Evolutionary conservation across 768 basidiomycete genomes (phyloP).

Genomic region (Trametes maxima): DNA sequence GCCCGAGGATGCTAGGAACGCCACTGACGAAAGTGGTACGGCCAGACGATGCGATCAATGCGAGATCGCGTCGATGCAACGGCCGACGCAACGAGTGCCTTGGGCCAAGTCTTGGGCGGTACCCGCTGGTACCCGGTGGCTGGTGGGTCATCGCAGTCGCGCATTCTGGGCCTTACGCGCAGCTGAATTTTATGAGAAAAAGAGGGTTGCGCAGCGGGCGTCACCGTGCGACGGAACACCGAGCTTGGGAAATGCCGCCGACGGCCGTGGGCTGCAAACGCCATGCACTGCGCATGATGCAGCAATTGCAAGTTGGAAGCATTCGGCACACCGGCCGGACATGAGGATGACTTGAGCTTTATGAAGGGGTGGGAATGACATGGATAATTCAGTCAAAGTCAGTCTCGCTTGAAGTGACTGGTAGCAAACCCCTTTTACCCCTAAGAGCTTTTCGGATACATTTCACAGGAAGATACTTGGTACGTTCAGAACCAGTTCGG

Average conservation of each 20-base stretch:
- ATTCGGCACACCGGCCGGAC: neutral
- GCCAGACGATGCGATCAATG: neutral
- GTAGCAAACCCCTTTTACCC: too few species aligned
- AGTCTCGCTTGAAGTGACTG: too few species aligned
- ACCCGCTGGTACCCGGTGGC: too few species aligned
- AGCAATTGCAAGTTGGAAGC: neutral
- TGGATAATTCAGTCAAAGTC: too few species aligned
- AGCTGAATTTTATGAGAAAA: neutral
- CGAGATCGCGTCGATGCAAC: neutral
- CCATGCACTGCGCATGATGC: neutral
- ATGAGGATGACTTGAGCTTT: neutral
- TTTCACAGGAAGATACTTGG: too few species aligned
- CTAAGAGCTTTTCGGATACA: too few species aligned
- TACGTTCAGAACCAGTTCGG: too few species aligned
- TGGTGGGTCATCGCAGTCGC: neutral
- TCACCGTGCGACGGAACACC: conserved; percentile 4
- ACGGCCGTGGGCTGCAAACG: conserved; percentile 2
- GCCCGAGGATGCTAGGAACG: neutral
- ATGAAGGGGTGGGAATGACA: too few species aligned
- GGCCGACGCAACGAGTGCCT: neutral
- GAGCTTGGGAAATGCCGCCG: neutral
- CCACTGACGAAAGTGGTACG: conserved; percentile 7
- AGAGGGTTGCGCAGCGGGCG: neutral
- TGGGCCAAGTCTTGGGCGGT: too few species aligned
- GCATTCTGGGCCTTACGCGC: neutral